Base-by-base conservation (phyloP, 2,329 filamentous ascomycete genomes). In the Stachybotrys chartarum region DNA sequence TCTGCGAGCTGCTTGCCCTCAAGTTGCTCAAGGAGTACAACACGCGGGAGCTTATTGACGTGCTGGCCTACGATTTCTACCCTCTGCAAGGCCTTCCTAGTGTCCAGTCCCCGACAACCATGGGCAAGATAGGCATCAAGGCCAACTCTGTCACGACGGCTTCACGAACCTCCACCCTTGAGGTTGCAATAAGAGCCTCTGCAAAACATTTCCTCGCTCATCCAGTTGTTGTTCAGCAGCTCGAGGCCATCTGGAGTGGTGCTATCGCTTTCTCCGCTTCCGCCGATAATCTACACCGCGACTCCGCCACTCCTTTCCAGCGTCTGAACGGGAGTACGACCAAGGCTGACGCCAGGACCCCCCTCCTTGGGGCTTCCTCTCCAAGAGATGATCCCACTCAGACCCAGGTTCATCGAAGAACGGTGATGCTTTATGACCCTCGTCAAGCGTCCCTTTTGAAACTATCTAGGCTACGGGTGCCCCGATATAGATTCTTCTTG, bases 161-260 rank as follows among this genome's bases (percentile, higher is more conserved):
- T 48, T 88, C 89, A 31, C 83, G 93, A 57, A 92, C 93, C 16
- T 97, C 92, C 8, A 92, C 92, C 7, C 82, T 97, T 35, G 93
- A 97, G 73, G 86, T 97, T 56, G 92, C 93, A 58, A 97, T 97
- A 64, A 85, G 91, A 61, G 91, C 92, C 18, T 92, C 92, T 59
- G 90, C 93, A 24, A 97, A 97, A 73, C 87, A 91, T 62, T 96
- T 97, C 63, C 78, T 97, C 6, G 88, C 93, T 8, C 92, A 97
- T 66, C 92, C 93, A 1, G 78, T 97, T 4, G 91, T 97, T 1
- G 88, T 97, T 8, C 91, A 95, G 70, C 92, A 97, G 67, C 78
- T 97, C n/a, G 91, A 97, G 70, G 92, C 91, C 49, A 96, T 97
- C 58, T 97, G 93, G 93, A 93, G 91, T 18, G 93, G 93, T 31